Percentiles rank a stretch among this genome's conserved stretches.
phyloP scores from a whole-genome alignment of 2,329 filamentous ascomycete species.

The Aspergillus melleus region DNA sequence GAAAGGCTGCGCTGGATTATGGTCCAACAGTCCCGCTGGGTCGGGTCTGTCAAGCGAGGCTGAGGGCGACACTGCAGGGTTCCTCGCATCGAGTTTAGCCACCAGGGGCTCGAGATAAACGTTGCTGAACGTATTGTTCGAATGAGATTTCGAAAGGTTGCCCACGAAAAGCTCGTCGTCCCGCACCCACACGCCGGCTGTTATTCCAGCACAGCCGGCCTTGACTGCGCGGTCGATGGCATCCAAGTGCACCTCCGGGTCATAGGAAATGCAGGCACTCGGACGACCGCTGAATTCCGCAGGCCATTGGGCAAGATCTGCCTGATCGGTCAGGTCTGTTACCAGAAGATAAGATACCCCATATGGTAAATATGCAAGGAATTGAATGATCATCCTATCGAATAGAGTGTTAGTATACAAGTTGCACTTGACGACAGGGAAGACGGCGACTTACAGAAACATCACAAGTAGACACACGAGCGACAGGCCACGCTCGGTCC shows the following conservation, averaged over 20 bases:
- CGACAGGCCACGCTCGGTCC: constrained; percentile 24
- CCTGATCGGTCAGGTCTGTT: constrained; percentile 4
- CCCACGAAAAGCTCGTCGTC: constrained; percentile 11
- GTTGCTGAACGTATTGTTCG: constrained; percentile 16
- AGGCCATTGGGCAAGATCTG: constrained; percentile 14
- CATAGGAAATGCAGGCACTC: constrained; percentile 23
- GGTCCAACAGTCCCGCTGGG: constrained; percentile 10
- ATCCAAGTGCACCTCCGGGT: constrained; percentile 17
- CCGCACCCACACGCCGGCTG: constrained; percentile 27
- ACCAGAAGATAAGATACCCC: constrained; percentile 17
- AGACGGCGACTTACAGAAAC: constrained; percentile 17
- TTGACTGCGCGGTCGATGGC: constrained; percentile 22
- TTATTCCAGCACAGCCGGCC: constrained; percentile 28
- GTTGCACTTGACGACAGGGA: neutral
- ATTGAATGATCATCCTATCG: constrained; percentile 22
- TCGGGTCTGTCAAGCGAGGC: neutral
- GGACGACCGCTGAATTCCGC: constrained; percentile 13
- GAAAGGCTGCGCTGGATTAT: constrained; percentile 17
- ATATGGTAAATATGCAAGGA: constrained; percentile 21
- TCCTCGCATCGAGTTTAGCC: constrained; percentile 14
- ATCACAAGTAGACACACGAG: constrained; percentile 27
- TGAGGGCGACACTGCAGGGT: constrained; percentile 2
- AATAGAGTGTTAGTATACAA: neutral
- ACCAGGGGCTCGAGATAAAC: constrained; percentile 26
- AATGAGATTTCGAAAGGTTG: constrained; percentile 20